These are phyloP conservation scores for Cicer judaicum DNA, from an alignment of 306 rosid species.

Conservation along the genomic window DNA sequence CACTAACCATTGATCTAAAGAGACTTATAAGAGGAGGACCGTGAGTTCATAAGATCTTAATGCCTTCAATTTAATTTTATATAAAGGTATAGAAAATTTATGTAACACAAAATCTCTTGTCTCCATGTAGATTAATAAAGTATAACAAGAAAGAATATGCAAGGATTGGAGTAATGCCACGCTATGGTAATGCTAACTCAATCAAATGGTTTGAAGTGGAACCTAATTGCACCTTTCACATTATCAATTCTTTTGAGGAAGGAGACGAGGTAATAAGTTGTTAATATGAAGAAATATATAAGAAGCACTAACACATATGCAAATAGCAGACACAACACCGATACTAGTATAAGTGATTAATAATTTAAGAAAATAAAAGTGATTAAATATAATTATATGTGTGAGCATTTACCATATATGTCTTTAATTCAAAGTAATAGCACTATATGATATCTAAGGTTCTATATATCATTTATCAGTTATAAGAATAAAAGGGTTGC, in stretches of 20 bases:
- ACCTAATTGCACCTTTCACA: constrained; percentile 70
- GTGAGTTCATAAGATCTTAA: constrained; percentile 52
- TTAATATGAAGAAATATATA: background rate
- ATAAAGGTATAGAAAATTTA: background rate
- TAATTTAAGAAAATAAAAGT: no score
- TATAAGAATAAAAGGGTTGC: constrained; percentile 5
- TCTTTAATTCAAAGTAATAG: no score
- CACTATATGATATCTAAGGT: no score
- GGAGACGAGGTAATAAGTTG: constrained; percentile 55
- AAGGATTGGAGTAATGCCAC: constrained; percentile 83
- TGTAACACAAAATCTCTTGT: constrained; percentile 6
- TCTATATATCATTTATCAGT: background rate
- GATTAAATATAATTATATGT: no score
- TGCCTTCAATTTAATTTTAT: constrained; percentile 6
- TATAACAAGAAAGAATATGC: constrained; percentile 60
- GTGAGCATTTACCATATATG: no score
- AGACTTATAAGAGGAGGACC: constrained; percentile 64
- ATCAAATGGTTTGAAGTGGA: constrained; percentile 70
- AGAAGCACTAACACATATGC: no score
- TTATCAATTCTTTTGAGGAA: constrained; percentile 71
- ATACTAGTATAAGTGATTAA: no score
- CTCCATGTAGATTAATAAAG: constrained; percentile 53
- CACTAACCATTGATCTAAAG: constrained; percentile 62
- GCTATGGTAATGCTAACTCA: constrained; percentile 63
- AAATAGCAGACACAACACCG: no score